Conservation (phyloP, 306 rosid genomes). For the Rosa multiflora region DNA sequence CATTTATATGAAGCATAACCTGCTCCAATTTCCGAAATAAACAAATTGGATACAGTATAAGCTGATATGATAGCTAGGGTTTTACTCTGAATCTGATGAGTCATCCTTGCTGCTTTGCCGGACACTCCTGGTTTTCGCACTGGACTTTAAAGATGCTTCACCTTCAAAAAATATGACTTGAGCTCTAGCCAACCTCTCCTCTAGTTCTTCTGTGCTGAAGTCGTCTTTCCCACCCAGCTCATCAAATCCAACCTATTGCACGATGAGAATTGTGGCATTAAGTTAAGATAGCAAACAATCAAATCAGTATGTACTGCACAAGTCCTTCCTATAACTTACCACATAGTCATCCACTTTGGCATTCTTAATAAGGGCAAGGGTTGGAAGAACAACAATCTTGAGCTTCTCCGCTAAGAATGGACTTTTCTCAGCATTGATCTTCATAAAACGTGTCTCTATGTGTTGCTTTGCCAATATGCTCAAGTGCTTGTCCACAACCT, state of each 20-base stretch:
- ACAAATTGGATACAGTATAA: not conserved
- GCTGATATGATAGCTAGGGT: not conserved
- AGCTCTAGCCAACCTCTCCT: conserved; percentile 80
- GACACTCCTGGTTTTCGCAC: not conserved
- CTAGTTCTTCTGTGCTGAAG: conserved; percentile 83
- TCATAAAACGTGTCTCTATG: conserved; percentile 81
- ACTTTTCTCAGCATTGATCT: conserved; percentile 87
- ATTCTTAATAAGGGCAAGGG: conserved; percentile 87
- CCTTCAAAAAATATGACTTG: conserved; percentile 66
- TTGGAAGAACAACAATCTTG: conserved; percentile 89
- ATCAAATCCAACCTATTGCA: too few relatives aligned
- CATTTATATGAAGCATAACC: not conserved
- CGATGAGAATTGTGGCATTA: not conserved
- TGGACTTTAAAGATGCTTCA: too few relatives aligned
- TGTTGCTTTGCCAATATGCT: conserved; percentile 81
- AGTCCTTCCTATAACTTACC: conserved; percentile 49
- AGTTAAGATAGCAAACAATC: not conserved
- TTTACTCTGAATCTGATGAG: conserved; percentile 85
- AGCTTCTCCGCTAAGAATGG: conserved; percentile 92
- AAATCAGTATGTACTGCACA: not conserved
- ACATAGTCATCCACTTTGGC: conserved; percentile 96
- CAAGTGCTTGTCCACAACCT: conserved; percentile 96
- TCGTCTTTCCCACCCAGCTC: conserved; percentile 73
- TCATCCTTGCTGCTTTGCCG: conserved; percentile 63
- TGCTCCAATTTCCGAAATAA: not conserved